Evolutionary conservation across 148 eudicot species (phyloP), one percentile per base, ranked within the genome.

Genomic region (Limonium bicolor): DNA sequence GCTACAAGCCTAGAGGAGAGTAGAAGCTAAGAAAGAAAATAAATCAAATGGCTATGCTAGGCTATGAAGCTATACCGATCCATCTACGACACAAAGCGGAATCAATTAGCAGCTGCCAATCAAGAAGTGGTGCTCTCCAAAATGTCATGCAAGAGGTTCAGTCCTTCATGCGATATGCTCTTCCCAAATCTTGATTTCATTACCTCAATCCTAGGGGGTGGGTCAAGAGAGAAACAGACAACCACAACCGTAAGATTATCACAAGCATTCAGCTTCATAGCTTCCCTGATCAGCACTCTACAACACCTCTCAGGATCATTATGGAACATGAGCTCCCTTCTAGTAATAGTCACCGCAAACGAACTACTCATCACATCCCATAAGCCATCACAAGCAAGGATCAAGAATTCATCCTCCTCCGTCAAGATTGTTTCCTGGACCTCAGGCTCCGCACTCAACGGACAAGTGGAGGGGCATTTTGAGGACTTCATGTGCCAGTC

Each of bases 311-410:
- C 70, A 2, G 81, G 81, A 36, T 74, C 81, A 36, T 74, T 74
- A 54, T 74, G 81, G 14, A 44, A 11, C 81, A 74, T 74, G 9
- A 74, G 72, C 60, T 70, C 73, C 25, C 50, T 70, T 54, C 81
- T 66, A 3, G 66, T 70, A 2, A 70, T 49, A 2, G 81, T 70
- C 2, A 74, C 76, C 0, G 81, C 76, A 4, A 58, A 70, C 34
- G 70, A 76, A 60, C 81, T 74, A 42, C 81, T 74, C 76, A 74
- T 74, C 20, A 74, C 80, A 20, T 74, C 80, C 80, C 80, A 74
- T 6, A 74, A 42, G 7, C 80, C 80, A 26, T 74, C 76, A 42
- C 80, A 74, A 0, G 69, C 80, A 38, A 74, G 71, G 27, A 74
- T 74, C 46, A 74, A 30, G 51, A 70, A 74, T 62, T 74, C 80